Evolutionary conservation across 352 stramenopile species (phyloP).

Genomic region (Blastocystis sp.): DNA sequence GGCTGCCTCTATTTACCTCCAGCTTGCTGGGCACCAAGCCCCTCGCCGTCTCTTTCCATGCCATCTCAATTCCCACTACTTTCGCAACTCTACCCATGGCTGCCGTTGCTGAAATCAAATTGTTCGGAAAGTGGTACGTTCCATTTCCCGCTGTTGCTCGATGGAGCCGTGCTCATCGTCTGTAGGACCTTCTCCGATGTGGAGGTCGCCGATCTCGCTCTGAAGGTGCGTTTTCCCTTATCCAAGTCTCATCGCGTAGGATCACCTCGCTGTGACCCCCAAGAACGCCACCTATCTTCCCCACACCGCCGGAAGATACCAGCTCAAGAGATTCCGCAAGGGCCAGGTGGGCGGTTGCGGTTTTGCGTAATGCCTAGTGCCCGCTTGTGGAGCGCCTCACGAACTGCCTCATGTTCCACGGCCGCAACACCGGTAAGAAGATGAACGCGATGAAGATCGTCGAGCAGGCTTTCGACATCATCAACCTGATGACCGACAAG

Average conservation of each 20-base stretch:
- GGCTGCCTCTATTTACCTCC: background rate
- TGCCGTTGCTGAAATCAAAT: constrained; percentile 84
- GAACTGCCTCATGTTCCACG: too few species aligned
- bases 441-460: too few species aligned
- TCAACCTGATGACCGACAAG: too few species aligned
- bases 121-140: constrained; percentile 89
- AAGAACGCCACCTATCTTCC: constrained; percentile 1
- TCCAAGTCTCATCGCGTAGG: constrained; percentile 72
- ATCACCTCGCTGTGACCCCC: constrained; percentile 79
- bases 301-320: too few species aligned
- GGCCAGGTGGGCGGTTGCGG: too few species aligned
- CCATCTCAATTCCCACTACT: background rate
- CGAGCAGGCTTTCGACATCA: too few species aligned
- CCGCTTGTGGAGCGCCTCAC: too few species aligned
- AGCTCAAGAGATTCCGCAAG: too few species aligned
- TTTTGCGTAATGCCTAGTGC: too few species aligned
- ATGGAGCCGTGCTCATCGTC: constrained; percentile 37
- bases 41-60: background rate
- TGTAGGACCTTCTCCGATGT: constrained; percentile 95
- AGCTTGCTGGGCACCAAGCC: background rate
- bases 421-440: too few species aligned
- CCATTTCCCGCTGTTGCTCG: background rate
- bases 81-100: constrained; percentile 40
- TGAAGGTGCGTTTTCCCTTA: constrained; percentile 75
- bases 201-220: constrained; percentile 94